These are phyloP conservation scores for Camillea tinctor DNA, from an alignment of 2,329 filamentous ascomycete genomes.

Conservation along the genomic window DNA sequence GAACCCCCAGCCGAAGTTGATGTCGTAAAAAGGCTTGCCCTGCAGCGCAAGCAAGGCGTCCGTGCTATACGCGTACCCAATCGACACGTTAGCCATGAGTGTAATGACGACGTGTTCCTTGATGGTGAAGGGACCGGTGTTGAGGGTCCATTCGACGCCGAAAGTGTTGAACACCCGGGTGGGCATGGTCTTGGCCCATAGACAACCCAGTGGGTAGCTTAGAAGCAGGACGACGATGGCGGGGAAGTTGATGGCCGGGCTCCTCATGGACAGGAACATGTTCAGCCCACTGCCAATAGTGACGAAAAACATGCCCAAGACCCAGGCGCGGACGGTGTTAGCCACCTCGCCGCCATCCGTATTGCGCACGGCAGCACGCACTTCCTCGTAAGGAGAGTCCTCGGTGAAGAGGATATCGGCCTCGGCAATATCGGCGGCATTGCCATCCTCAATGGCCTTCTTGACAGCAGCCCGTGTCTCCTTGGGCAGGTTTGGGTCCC, in stretches of 20 bases:
- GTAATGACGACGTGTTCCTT: constrained; percentile 47
- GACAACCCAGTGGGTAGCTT: constrained; percentile 43
- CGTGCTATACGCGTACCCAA: constrained; percentile 39
- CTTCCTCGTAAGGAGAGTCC: constrained; percentile 39
- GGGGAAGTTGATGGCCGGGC: constrained; percentile 37
- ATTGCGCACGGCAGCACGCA: constrained; percentile 45
- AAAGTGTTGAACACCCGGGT: constrained; percentile 40
- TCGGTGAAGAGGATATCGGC: constrained; percentile 34
- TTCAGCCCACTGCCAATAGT: constrained; percentile 40
- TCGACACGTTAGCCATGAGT: constrained; percentile 43
- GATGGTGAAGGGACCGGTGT: constrained; percentile 44
- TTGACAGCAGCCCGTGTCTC: constrained; percentile 34
- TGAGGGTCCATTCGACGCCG: constrained; percentile 42
- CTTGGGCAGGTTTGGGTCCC: constrained; percentile 35
- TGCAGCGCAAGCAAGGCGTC: constrained; percentile 40
- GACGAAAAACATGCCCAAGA: constrained; percentile 44
- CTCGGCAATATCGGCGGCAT: constrained; percentile 31
- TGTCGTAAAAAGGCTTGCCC: constrained; percentile 40
- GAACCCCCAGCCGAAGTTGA: constrained; percentile 47
- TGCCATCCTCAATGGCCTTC: constrained; percentile 31
- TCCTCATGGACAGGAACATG: constrained; percentile 37
- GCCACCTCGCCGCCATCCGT: constrained; percentile 43
- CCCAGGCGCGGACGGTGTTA: constrained; percentile 45
- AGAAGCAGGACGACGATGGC: constrained; percentile 40
- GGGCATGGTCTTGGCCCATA: constrained; percentile 43